These are phyloP conservation scores for Tulasnella sp. DNA, from an alignment of 768 basidiomycete genomes.

Conservation along the genomic window DNA sequence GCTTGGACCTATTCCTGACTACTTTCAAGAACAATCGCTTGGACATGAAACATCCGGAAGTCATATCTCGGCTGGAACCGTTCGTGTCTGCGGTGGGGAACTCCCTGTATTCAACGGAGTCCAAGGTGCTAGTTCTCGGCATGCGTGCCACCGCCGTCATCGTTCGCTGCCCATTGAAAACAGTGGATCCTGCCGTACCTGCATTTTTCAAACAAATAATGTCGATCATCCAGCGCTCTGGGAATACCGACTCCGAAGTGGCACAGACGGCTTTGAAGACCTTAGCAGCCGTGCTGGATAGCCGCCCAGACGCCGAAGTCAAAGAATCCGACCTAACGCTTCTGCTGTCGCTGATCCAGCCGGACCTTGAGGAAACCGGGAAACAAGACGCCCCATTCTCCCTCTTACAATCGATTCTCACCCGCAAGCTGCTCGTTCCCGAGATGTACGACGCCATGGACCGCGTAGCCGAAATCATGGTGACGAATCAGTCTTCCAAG, in stretches of 20 bases:
- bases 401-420: constrained; percentile 80
- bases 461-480: constrained; percentile 79
- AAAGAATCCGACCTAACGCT: constrained; percentile 84
- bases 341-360: constrained; percentile 72
- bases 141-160: constrained; percentile 73
- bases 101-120: constrained; percentile 74
- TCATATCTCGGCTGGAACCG: constrained; percentile 73
- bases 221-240: constrained; percentile 66
- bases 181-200: constrained; percentile 61
- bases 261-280: constrained; percentile 82
- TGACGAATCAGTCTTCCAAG: constrained; percentile 81
- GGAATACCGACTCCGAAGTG: constrained; percentile 81
- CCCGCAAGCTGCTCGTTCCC: constrained; percentile 83
- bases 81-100: constrained; percentile 84
- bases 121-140: constrained; percentile 60
- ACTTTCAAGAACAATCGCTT: constrained; percentile 79
- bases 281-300: constrained; percentile 80
- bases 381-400: constrained; percentile 81
- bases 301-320: constrained; percentile 65
- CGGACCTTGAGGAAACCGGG: constrained; percentile 81
- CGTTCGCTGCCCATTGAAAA: constrained; percentile 70
- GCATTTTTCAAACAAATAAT: constrained; percentile 78
- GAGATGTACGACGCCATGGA: constrained; percentile 98
- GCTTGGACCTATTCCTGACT: constrained; percentile 81
- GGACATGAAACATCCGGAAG: constrained; percentile 62